Base-by-base conservation (phyloP, 2,329 filamentous ascomycete species). In the Colletotrichum noveboracense region DNA sequence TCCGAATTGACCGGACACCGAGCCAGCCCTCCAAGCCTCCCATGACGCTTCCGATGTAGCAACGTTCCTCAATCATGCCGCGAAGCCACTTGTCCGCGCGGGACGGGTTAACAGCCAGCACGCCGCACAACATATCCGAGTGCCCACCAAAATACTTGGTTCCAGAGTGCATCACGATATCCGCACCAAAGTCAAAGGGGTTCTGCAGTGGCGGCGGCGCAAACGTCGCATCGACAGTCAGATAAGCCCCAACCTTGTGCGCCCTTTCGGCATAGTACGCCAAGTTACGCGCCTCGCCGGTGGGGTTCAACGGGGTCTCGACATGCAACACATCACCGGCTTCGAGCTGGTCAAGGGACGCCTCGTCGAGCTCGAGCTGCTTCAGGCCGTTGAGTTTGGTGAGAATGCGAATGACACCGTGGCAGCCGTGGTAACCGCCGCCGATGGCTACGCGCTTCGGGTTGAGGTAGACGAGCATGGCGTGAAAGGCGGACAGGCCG, bases 71-170 rank as follows among this genome's bases (percentile, higher is more conserved):
- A 62, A 89, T 86, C 80, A 98, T 85, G 26, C 85, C 87, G 34
- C 83, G 82, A n/a, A 91, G 83, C 93, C 93, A 94, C 66, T 88
- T 80, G 62, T 86, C 86, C 28, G 81, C 83, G 79, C 85, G 85
- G 48, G 84, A 84, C 18, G 90, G 89, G 66, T 90, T 87, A 7
- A 96, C 90, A 0, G 92, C 91, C 32, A 99, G 86, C 21, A 97
- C 93, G 26, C 97, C 97, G 82, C 95, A 97, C 7, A 98, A 91
- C 89, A 98, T 90, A 85, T 99, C 97, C 78, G 94, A 96, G 86
- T 99, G 97, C 0, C 97, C 97, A 24, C 97, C 97, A 79, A 99
- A 92, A 85, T 98, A 99, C 88, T 98, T 99, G 21, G 96, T 98
- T 5, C 96, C 97, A 67, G 91, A 94, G 85, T 99, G 97, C 95